Base-by-base conservation (phyloP, 192 early-diverging fungal genomes). In the Backusella parvicylindrica region DNA sequence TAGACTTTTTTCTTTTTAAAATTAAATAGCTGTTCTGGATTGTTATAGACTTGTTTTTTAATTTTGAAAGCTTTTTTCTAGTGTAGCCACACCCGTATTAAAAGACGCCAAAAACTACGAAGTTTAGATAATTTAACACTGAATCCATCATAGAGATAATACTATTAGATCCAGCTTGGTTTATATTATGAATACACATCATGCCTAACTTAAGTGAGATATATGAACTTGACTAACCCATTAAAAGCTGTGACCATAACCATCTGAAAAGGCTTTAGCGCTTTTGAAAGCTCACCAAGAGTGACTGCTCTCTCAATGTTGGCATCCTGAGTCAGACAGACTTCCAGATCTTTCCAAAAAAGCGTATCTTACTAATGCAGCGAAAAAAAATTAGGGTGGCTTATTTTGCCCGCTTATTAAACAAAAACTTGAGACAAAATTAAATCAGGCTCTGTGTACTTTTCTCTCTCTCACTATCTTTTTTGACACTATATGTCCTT, bases 271-370 rank as follows among this genome's bases (percentile, higher is more conserved):
- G n/a, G n/a, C n/a, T n/a, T n/a, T n/a, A n/a, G n/a, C n/a, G n/a
- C n/a, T n/a, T n/a, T n/a, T n/a, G 53, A 3, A 28, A 60, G 21
- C 5, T 21, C 49, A 50, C 49, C n/a, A 21, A 21, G n/a, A 26
- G 53, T 60, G 53, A 60, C 53, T 60, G 53, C 53, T 60, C 53
- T 60, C 53, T 60, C 11, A 60, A 23, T n/a, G 28, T 2, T 28
- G 23, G 28, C 12, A 60, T 12, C 18, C 5, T 9, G 49, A 50
- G 23, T 60, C 53, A 53, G 50, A 21, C 50, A 53, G 50, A 21
- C 50, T 53, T 60, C 53, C 53, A 60, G 53, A 60, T 60, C 53
- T 28, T 60, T 60, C 53, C 23, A 60, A 60, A 60, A 60, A 28
- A 43, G 53, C 49, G 11, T 28, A 13, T 60, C 53, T 60, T 60